Evolutionary conservation across 2,329 filamentous ascomycete genomes (phyloP), one percentile per base, ranked within the genome.

Genomic region (Apiospora marii): DNA sequence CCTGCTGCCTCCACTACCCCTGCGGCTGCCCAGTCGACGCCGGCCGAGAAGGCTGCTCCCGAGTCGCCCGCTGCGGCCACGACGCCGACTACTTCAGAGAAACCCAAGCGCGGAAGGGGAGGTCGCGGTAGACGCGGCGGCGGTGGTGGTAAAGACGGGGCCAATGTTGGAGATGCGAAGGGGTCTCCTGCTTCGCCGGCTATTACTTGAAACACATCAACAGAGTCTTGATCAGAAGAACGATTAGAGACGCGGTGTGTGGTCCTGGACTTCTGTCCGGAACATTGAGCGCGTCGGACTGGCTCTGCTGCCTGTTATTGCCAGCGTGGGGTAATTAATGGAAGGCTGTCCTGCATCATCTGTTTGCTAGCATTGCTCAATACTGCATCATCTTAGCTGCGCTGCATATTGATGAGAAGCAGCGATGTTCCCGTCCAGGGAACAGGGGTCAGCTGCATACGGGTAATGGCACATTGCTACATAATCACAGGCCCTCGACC

Each of bases 91-190:
- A 72, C 75, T 16, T 68, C 77, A 0, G 79, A 80, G 68, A 76
- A 77, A 22, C 77, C 79, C 41, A 81, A 80, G 72, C 75, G 79
- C 51, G 79, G 79, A 24, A 77, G 79, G 6, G 77, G 79, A 34
- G 79, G 78, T 14, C 76, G 79, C 70, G 79, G 79, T 22, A 76
- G 79, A 68, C 77, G 77, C 71, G 76, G 76, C 70, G 79, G 78
- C 8, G 77, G 73, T 14, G 69, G 34, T 24, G 58, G 68, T 5
- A 58, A 51, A 12, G 49, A 51, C 27, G 68, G 30, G 24, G 48
- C 48, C 3, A 53, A 53, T 70, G 48, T n/a, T 44, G 67, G 24
- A 4, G 67, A 68, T 16, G 67, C 24, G 6, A 46, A 44, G 43
- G 41, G 41, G 22, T 19, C 41, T 10, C 14, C 37, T 48, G 41